Evolutionary conservation across 2,329 filamentous ascomycete genomes (phyloP).

Genomic region (Akanthomyces uredinophilus): DNA sequence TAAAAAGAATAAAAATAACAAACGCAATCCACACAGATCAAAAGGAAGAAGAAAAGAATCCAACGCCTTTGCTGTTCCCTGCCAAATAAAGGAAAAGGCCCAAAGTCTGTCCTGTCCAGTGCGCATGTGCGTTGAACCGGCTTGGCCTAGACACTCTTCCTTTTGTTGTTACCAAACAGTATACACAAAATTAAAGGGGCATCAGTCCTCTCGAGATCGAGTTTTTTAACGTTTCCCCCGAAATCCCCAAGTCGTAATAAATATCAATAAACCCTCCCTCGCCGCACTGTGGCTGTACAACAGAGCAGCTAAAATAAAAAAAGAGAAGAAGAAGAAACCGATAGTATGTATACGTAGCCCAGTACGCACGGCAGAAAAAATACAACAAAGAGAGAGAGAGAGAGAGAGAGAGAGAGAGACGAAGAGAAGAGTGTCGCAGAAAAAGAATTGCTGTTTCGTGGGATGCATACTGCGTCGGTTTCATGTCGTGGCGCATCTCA

Average conservation of each 20-base stretch:
- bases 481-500: constrained; percentile 4
- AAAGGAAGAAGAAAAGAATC: background rate
- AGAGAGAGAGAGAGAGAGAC: background rate
- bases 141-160: background rate
- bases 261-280: background rate
- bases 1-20: background rate
- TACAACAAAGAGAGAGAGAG: background rate
- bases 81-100: background rate
- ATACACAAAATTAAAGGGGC: constrained; percentile 6
- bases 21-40: background rate
- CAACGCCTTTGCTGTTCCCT: constrained; percentile 14
- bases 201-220: background rate
- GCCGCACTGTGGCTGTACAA: background rate
- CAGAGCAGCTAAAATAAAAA: background rate
- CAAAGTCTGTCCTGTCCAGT: background rate
- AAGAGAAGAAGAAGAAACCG: background rate
- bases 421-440: background rate
- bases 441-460: constrained; percentile 2
- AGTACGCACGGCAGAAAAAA: constrained; percentile 3
- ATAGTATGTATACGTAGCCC: constrained; percentile 12
- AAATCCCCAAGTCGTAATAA: background rate
- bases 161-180: constrained; percentile 2
- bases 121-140: background rate
- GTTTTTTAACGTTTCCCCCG: background rate
- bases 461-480: constrained; percentile 6